phyloP scores from a whole-genome alignment of 192 early-diverging fungal genomes.

The Coemansia asiatica region DNA sequence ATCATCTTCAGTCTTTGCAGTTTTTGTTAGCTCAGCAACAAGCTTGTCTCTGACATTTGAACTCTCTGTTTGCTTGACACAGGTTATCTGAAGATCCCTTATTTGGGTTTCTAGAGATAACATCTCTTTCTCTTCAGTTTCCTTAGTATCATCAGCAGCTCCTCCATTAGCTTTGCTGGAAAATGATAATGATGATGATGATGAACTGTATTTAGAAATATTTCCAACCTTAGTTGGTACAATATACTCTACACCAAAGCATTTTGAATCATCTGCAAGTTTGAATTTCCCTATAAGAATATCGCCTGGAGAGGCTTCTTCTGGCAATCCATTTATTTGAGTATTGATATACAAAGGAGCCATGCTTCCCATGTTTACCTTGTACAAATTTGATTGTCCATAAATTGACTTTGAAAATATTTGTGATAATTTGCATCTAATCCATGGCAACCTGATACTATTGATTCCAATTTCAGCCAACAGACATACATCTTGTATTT shows the following conservation, averaged over 20 bases:
- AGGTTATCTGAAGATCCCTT: constrained; percentile 71
- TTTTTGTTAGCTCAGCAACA: constrained; percentile 61
- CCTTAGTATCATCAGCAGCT: constrained; percentile 45
- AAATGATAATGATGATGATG: constrained; percentile 56
- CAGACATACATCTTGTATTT: constrained; percentile 61
- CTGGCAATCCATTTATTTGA: constrained; percentile 45
- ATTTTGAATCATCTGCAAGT: constrained; percentile 38
- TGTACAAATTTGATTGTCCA: constrained; percentile 56
- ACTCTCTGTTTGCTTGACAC: constrained; percentile 75
- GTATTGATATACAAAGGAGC: constrained; percentile 44
- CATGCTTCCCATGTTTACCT: constrained; percentile 57
- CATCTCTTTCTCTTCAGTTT: constrained; percentile 33
- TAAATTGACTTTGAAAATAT: constrained; percentile 57
- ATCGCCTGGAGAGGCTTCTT: constrained; percentile 77
- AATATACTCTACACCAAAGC: constrained; percentile 52
- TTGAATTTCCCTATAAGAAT: constrained; percentile 69
- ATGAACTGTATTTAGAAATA: constrained; percentile 1
- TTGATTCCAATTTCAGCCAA: constrained; percentile 64
- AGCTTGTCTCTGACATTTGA: constrained; percentile 61
- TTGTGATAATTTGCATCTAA: constrained; percentile 30
- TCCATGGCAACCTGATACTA: constrained; percentile 47
- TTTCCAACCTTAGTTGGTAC: constrained; percentile 19
- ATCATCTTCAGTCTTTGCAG: constrained; percentile 58
- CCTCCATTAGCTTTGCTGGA: constrained; percentile 41
- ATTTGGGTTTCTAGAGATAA: constrained; percentile 55